A percentile compares a stretch with the other conserved stretches of the same genome.
These are phyloP conservation scores for Helotiales sp. DNA, from an alignment of 2,329 filamentous ascomycete species.

Conservation along the genomic window DNA sequence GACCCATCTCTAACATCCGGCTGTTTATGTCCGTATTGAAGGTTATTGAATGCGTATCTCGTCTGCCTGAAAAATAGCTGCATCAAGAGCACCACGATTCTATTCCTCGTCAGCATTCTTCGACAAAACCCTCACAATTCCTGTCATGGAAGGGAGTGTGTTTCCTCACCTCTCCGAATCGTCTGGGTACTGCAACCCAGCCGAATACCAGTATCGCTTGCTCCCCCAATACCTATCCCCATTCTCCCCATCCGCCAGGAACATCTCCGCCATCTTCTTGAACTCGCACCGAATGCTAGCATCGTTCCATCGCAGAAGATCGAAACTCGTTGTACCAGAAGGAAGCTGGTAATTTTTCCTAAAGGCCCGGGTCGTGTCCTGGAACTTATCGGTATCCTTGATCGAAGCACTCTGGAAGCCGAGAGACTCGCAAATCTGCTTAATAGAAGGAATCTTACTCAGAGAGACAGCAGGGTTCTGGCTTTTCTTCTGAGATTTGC, in stretches of 20 bases:
- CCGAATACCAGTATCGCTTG: slow-evolving; percentile 10
- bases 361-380: slow-evolving; percentile 20
- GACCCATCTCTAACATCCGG: slow-evolving; percentile 3
- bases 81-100: slow-evolving; percentile 26
- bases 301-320: slow-evolving; percentile 21
- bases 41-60: slow-evolving; percentile 26
- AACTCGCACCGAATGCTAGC: slow-evolving; percentile 18
- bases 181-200: slow-evolving; percentile 21
- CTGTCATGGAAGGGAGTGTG: not conserved
- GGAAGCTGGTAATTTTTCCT: slow-evolving; percentile 22
- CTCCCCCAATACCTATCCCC: slow-evolving; percentile 28
- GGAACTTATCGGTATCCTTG: slow-evolving; percentile 27
- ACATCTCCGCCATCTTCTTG: slow-evolving; percentile 21
- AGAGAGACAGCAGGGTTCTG: slow-evolving; percentile 17
- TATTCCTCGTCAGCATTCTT: slow-evolving; percentile 13
- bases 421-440: slow-evolving; percentile 21
- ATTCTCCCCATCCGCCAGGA: slow-evolving; percentile 22
- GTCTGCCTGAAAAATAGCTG: slow-evolving; percentile 33
- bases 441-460: slow-evolving; percentile 28
- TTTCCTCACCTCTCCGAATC: slow-evolving; percentile 21
- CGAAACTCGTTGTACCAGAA: not conserved
- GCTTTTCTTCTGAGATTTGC: not conserved
- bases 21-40: slow-evolving; percentile 20
- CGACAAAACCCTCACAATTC: not conserved
- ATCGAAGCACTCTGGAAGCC: slow-evolving; percentile 29